Evolutionary conservation across 169 alveolate species (phyloP), one percentile per base, ranked within the genome.

Genomic region (Theileria sp.): DNA sequence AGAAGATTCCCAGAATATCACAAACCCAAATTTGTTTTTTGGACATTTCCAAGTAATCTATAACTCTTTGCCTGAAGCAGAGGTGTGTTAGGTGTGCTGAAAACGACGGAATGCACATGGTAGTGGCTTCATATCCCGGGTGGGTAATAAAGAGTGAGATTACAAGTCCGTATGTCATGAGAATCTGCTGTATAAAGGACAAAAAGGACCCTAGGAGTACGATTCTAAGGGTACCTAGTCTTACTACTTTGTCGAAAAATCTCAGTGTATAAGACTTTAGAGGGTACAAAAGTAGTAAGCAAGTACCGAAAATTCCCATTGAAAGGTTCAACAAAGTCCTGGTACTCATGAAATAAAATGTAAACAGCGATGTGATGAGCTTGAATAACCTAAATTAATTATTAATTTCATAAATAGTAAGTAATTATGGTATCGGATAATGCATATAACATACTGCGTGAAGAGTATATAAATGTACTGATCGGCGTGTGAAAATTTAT

Each of bases 151-250:
- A 30, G 8, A 74, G 72, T 17, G 77, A 58, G 38, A 13, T 54
- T 36, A 32, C 30, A 19, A 74, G 72, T 54, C 77, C 23, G 72
- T 74, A 74, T n/a, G 80, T 74, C 36, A 60, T 25, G 34, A 74
- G 44, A 15, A 58, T 28, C 54, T 74, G 80, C 58, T 60, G 80
- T 36, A 62, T 15, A 17, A 58, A 25, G 25, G 80, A 74, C 64
- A 62, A 28, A 49, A 30, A 28, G 8, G 61, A 26, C 34, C 68
- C 64, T 54, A 74, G 13, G n/a, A 25, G 21, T 17, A 74, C 2
- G 3, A 60, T 19, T 28, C 21, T 54, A 17, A 26, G 23, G 1
- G 54, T 25, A 1, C 54, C 54, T 13, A 44, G 21, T 23, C 38
- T 69, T 50, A 62, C 61, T 36, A 74, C 34, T 0, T 25, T 3